Base-by-base conservation (phyloP, 2,329 filamentous ascomycete genomes). In the Orbilia javanica region DNA sequence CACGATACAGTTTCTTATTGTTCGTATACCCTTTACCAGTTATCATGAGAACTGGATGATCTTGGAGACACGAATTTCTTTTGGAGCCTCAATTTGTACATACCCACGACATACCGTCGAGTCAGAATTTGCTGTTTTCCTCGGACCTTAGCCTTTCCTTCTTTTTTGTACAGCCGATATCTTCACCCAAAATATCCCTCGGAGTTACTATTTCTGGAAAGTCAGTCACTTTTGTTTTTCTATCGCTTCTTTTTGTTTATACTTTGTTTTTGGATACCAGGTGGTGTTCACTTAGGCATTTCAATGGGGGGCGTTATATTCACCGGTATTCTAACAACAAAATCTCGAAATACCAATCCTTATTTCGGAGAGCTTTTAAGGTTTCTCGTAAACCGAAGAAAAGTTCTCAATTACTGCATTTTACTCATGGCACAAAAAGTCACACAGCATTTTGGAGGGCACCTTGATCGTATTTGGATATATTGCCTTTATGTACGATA, bases 231-330 rank as follows among this genome's bases (percentile, higher is more conserved):
- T 39, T 57, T 76, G n/a, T n/a, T n/a, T n/a, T n/a, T n/a, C n/a
- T n/a, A 13, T 70, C 64, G 48, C 64, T 75, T 55, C 10, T 60
- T 60, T 36, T 68, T 76, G 44, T 52, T 60, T 29, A 63, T 66
- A 48, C 57, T 29, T 65, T 50, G 44, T 69, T 76, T 53, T 60
- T 69, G 72, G 72, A 76, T 76, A 76, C 72, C 72, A 70, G 72
- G 72, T 31, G 72, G 72, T 76, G 72, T 76, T 76, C 72, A 70
- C 64, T 69, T 55, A 64, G 72, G 72, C 72, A 76, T 76, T 69
- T 68, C 52, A 46, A 50, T 31, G 64, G 55, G 65, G 65, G 72
- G 65, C 65, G 64, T 76, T 76, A 39, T 57, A 29, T 76, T 73
- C 69, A 73, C 60, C 55, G 50, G 48, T 50, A 50, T 64, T 57